phyloP scores from a whole-genome alignment of 2,329 filamentous ascomycete genomes.

The Dothideomycetes sp. region DNA sequence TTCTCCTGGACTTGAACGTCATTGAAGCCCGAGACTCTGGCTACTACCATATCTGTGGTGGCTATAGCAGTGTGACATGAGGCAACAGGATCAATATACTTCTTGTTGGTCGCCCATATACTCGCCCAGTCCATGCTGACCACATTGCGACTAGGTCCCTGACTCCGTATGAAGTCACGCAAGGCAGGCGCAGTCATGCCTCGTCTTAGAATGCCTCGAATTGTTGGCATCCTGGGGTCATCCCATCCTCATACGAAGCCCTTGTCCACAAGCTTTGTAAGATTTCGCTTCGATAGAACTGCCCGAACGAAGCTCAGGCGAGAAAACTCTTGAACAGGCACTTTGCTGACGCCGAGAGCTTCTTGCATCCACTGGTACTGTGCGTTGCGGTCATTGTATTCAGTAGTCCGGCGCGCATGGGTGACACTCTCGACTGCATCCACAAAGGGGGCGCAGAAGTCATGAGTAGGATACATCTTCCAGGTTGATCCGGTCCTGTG shows the following conservation, averaged over 20 bases:
- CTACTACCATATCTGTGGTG: constrained; percentile 59
- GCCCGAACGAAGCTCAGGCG: constrained; percentile 77
- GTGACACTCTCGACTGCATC: constrained; percentile 89
- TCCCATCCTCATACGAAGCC: constrained; percentile 76
- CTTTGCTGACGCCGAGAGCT: constrained; percentile 60
- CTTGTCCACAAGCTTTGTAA: constrained; percentile 69
- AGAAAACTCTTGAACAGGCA: constrained; percentile 78
- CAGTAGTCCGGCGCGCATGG: constrained; percentile 73
- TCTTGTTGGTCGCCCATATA: constrained; percentile 44
- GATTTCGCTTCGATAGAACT: constrained; percentile 75
- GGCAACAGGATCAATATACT: constrained; percentile 39
- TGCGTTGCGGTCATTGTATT: constrained; percentile 78
- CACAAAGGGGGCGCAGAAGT: constrained; percentile 75
- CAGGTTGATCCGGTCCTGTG: constrained; percentile 72
- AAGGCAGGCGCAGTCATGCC: constrained; percentile 72
- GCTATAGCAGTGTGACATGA: constrained; percentile 46
- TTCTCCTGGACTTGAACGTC: constrained; percentile 60
- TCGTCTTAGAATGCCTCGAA: constrained; percentile 65
- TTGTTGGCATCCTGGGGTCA: constrained; percentile 76
- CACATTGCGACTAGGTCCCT: constrained; percentile 74
- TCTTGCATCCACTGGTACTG: constrained; percentile 82
- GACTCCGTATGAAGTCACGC: constrained; percentile 73
- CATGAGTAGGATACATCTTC: constrained; percentile 92
- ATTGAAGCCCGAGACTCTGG: constrained; percentile 40
- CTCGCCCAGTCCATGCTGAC: constrained; percentile 74